Percentiles rank a stretch among this genome's conserved stretches.
phyloP scores from a whole-genome alignment of 2,329 filamentous ascomycete genomes.

The Microascus cirrosus region DNA sequence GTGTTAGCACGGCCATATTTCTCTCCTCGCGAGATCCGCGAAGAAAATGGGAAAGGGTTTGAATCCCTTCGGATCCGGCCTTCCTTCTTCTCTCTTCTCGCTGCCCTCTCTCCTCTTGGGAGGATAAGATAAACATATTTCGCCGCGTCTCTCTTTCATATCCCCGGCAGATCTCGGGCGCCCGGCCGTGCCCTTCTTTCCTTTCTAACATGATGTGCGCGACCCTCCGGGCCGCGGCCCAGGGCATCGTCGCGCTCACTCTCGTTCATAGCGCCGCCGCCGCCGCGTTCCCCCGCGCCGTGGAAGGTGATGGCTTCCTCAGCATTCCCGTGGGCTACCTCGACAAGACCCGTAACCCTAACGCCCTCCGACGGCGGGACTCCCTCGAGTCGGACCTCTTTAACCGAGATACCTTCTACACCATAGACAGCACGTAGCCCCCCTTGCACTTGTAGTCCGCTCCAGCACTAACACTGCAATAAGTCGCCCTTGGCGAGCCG shows the following conservation, averaged over 20 bases:
- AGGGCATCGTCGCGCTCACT: constrained; percentile 1
- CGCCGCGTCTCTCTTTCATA: too few species aligned
- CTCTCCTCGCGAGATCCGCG: neutral
- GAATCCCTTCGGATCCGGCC: neutral
- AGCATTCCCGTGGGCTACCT: constrained; percentile 22
- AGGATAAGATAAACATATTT: too few species aligned
- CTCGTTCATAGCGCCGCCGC: constrained; percentile 6
- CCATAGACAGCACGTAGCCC: constrained; percentile 20
- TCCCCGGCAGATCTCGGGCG: too few species aligned
- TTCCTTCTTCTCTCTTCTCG: neutral
- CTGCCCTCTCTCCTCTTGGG: neutral
- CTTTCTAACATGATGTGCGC: neutral
- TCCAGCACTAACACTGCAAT: neutral
- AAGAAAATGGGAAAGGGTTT: neutral
- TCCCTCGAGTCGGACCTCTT: constrained; percentile 18
- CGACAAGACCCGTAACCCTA: constrained; percentile 11
- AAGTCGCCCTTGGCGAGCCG: constrained; percentile 31
- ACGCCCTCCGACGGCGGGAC: constrained; percentile 4
- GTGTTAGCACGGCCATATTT: neutral
- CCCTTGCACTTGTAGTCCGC: neutral
- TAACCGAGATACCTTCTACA: constrained; percentile 26
- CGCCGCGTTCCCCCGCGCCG: constrained; percentile 15
- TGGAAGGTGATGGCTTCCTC: constrained; percentile 22
- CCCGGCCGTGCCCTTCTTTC: too few species aligned
- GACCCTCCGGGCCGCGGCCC: neutral